These are phyloP conservation scores for Groenewaldozyma salmanticensis DNA, from an alignment of 805 yeast genomes.

Conservation along the genomic window DNA sequence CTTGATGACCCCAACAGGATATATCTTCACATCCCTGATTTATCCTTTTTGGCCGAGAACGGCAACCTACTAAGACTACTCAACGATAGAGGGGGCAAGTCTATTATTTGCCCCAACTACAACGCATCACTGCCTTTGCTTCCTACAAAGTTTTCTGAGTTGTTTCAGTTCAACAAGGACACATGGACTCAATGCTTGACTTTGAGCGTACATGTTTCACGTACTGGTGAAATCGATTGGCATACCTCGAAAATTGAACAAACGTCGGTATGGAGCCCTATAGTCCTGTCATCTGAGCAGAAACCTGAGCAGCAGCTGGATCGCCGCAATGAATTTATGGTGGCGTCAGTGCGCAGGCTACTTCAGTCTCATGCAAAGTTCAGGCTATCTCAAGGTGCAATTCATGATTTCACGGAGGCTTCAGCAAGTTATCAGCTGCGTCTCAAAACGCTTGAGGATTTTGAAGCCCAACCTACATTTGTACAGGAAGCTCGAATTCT, in stretches of 20 bases:
- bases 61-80: neutral
- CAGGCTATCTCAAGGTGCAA: constrained; percentile 9
- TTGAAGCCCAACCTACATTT: constrained; percentile 6
- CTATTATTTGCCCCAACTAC: neutral
- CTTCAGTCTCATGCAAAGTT: neutral
- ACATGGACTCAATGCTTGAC: neutral
- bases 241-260: neutral
- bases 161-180: neutral
- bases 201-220: neutral
- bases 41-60: neutral
- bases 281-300: neutral
- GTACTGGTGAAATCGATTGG: neutral
- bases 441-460: constrained; percentile 1
- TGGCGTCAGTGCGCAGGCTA: neutral
- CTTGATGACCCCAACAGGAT: constrained; percentile 4
- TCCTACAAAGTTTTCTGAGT: neutral
- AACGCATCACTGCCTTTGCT: neutral
- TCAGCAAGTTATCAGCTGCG: constrained; percentile 4
- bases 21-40: constrained; percentile 12
- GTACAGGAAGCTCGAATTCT: constrained; percentile 20
- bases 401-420: constrained; percentile 5
- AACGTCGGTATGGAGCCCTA: neutral
- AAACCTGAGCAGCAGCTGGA: too few relatives aligned
- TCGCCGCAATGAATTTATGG: neutral
- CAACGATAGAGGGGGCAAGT: neutral